Conservation (phyloP, 2,329 filamentous ascomycete genomes). For the Beauveria rudraprayagi region DNA sequence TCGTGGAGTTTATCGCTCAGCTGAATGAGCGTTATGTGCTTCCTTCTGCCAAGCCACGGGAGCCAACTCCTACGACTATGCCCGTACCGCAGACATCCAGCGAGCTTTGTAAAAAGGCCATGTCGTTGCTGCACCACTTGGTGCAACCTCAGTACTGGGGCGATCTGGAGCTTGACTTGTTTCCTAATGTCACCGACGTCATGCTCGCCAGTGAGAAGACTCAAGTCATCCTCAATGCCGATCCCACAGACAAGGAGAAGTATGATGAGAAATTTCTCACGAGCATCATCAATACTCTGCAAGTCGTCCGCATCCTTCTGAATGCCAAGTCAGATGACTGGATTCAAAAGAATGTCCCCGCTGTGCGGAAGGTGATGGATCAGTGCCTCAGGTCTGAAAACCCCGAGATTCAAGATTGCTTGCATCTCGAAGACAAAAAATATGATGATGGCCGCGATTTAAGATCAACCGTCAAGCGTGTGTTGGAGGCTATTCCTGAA, state of each 20-base stretch:
- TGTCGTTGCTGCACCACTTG: slow-evolving; percentile 74
- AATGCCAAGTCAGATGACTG: slow-evolving; percentile 85
- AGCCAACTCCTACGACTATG: slow-evolving; percentile 36
- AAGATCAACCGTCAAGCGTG: slow-evolving; percentile 66
- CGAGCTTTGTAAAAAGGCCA: slow-evolving; percentile 79
- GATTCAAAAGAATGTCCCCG: slow-evolving; percentile 69
- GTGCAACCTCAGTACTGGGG: slow-evolving; percentile 85
- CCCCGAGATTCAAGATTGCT: slow-evolving; percentile 85
- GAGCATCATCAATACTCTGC: slow-evolving; percentile 85
- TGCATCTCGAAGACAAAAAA: slow-evolving; percentile 66
- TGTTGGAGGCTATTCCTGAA: slow-evolving; percentile 84
- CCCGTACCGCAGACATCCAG: slow-evolving; percentile 48
- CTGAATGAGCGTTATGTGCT: slow-evolving; percentile 78
- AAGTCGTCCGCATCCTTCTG: slow-evolving; percentile 83
- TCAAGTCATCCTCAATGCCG: slow-evolving; percentile 47
- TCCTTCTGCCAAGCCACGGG: slow-evolving; percentile 59
- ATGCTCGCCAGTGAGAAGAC: slow-evolving; percentile 79
- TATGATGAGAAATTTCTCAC: slow-evolving; percentile 78
- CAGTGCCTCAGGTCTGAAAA: slow-evolving; percentile 84
- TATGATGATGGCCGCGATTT: slow-evolving; percentile 63
- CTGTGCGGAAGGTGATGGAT: slow-evolving; percentile 80
- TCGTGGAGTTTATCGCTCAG: slow-evolving; percentile 90
- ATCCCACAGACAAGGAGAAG: slow-evolving; percentile 58
- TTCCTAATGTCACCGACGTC: slow-evolving; percentile 81
- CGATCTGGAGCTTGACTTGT: slow-evolving; percentile 84